A percentile compares a stretch with the other conserved stretches of the same genome.
Evolutionary conservation across 1,139 yeast species (phyloP).

Genomic region (Yamadazyma songkhlaensis): DNA sequence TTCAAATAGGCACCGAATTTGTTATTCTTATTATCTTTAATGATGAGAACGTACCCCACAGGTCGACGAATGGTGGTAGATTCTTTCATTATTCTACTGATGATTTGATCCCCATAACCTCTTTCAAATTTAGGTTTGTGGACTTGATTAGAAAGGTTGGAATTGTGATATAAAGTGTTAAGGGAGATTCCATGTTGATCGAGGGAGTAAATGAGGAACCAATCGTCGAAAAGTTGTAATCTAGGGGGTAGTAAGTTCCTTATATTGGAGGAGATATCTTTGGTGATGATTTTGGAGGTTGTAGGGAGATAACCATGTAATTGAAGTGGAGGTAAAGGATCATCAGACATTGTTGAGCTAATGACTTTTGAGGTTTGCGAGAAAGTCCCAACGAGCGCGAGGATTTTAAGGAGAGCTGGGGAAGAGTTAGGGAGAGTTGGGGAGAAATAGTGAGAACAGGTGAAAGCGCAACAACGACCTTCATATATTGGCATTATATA

Average conservation of each 20-base stretch:
- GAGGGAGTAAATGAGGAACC: constrained; percentile 77
- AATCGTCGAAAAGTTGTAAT: constrained; percentile 68
- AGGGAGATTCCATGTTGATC: constrained; percentile 93
- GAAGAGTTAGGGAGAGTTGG: not conserved
- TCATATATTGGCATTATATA: no score
- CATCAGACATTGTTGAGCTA: not conserved
- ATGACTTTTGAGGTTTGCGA: constrained; percentile 1
- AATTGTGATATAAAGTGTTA: constrained; percentile 61
- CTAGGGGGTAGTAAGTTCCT: constrained; percentile 74
- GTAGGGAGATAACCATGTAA: constrained; percentile 54
- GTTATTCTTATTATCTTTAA: constrained; percentile 60
- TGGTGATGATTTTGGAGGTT: constrained; percentile 56
- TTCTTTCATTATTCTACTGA: constrained; percentile 29
- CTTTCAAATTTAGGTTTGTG: constrained; percentile 20
- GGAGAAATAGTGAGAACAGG: no score
- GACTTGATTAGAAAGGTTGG: constrained; percentile 32
- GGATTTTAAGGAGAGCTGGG: not conserved
- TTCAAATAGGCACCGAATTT: constrained; percentile 84
- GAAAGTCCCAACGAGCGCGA: not conserved
- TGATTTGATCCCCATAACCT: constrained; percentile 40
- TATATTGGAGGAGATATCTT: constrained; percentile 69
- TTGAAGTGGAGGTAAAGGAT: constrained; percentile 29
- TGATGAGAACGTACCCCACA: constrained; percentile 67
- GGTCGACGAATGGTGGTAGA: constrained; percentile 27
- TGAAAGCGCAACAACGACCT: no score